Evolutionary conservation across 306 rosid genomes (phyloP), one percentile per base, ranked within the genome.

Genomic region (Vachellia pachyceras): DNA sequence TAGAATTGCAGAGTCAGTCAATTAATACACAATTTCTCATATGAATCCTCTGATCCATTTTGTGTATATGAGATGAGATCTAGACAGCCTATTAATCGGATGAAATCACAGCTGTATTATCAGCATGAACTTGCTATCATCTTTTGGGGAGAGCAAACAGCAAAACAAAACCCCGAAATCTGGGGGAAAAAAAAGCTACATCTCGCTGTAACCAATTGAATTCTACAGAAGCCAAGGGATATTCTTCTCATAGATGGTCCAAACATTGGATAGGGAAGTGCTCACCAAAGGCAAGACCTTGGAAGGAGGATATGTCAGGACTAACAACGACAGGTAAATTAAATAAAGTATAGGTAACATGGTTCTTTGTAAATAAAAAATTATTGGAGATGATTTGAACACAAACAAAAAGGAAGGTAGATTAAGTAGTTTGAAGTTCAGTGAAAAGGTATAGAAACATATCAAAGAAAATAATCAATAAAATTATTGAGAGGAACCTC

Each of bases 1-100:
- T n/a, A n/a, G 78, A 70, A 77, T 83, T 54, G 17, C 20, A 55
- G 58, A 37, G 22, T 42, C 25, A 39, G 58, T 11, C 17, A n/a
- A 10, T 50, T 68, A 76, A 54, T 33, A 69, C 25, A 70, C 46
- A 36, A 6, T 76, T 72, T 76, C 81, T 86, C 83, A 73, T 61
- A 29, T 61, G 18, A 61, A 61, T 29, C 40, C 29, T 29, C 68
- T 29, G 39, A 9, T 61, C 17, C 66, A 7, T 10, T 60, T 23
- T 8, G 65, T 22, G 37, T 25, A n/a, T n/a, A n/a, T n/a, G n/a
- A n/a, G n/a, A 4, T 23, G 37, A 23, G 66, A 23, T 23, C 39
- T 11, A 29, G 6, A 29, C 9, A 25, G 68, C 40, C 29, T 11
- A 13, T 29, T 25, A 4, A 60, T 25, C 37, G 10, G 15, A 25